A percentile compares a stretch with the other conserved stretches of the same genome.
These are phyloP conservation scores for Royoungia palumana DNA, from an alignment of 768 basidiomycete genomes.

Conservation along the genomic window DNA sequence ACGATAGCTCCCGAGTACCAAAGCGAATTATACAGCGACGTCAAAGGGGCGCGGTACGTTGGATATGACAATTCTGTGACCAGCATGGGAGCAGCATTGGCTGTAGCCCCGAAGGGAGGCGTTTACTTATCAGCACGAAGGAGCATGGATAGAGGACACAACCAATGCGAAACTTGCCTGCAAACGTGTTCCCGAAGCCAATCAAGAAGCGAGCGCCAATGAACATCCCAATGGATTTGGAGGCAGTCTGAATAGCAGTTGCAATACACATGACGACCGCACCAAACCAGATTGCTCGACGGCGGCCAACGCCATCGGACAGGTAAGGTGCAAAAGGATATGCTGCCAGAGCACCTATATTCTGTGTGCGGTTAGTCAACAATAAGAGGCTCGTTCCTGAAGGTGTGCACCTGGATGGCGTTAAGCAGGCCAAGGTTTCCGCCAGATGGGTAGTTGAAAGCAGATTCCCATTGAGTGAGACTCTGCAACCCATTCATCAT, in stretches of 20 bases:
- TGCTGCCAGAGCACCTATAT: constrained; percentile 66
- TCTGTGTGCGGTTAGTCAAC: constrained; percentile 35
- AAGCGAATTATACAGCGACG: constrained; percentile 75
- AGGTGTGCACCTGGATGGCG: constrained; percentile 57
- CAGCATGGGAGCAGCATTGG: constrained; percentile 76
- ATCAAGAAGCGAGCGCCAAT: constrained; percentile 77
- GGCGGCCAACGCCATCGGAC: constrained; percentile 69
- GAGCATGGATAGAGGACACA: not conserved
- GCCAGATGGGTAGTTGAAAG: constrained; percentile 55
- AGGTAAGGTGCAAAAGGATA: constrained; percentile 71
- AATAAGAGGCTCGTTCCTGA: too few species aligned
- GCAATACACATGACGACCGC: constrained; percentile 66
- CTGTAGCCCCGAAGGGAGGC: constrained; percentile 21
- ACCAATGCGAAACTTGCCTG: constrained; percentile 36
- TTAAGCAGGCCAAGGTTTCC: constrained; percentile 64
- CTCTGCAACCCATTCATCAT: constrained; percentile 82
- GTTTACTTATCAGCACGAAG: not conserved
- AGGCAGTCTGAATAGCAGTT: constrained; percentile 64
- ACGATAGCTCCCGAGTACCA: constrained; percentile 87
- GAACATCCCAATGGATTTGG: constrained; percentile 74
- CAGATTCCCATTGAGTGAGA: constrained; percentile 58
- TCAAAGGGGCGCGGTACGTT: constrained; percentile 72
- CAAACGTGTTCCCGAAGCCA: constrained; percentile 74
- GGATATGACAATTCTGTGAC: constrained; percentile 84
- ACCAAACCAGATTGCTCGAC: constrained; percentile 61